phyloP scores from a whole-genome alignment of 305 asterid genomes.

The Solanum chacoense region DNA sequence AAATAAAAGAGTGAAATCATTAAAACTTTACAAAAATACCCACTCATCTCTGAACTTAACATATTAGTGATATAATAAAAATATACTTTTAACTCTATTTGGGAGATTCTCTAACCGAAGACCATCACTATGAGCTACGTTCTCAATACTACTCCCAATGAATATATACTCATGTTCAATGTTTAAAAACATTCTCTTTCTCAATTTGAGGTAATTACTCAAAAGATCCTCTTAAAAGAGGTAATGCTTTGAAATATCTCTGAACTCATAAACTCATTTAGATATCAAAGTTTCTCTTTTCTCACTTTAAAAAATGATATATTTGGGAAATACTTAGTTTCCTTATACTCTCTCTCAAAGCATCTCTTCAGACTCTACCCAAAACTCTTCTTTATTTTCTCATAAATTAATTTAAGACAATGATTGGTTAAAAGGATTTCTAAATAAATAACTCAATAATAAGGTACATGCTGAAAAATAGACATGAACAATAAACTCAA shows the following conservation, averaged over 20 bases:
- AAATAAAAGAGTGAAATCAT: neutral
- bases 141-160: neutral
- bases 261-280: neutral
- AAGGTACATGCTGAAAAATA: neutral
- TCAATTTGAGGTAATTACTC: neutral
- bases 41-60: neutral
- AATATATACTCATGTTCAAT: neutral
- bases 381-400: neutral
- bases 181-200: neutral
- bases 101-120: neutral
- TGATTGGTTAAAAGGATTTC: neutral
- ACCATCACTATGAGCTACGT: neutral
- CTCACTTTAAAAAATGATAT: neutral
- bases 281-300: no score
- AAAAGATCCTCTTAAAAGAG: neutral
- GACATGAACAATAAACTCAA: neutral
- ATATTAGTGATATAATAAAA: no score
- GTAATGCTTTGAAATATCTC: neutral
- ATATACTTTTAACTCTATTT: no score
- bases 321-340: no score
- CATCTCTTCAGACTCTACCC: neutral
- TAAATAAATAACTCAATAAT: no score
- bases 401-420: neutral
- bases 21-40: no score
- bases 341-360: neutral